phyloP scores from a whole-genome alignment of 1,284 basidiomycete species.

The Megacollybia platyphylla region DNA sequence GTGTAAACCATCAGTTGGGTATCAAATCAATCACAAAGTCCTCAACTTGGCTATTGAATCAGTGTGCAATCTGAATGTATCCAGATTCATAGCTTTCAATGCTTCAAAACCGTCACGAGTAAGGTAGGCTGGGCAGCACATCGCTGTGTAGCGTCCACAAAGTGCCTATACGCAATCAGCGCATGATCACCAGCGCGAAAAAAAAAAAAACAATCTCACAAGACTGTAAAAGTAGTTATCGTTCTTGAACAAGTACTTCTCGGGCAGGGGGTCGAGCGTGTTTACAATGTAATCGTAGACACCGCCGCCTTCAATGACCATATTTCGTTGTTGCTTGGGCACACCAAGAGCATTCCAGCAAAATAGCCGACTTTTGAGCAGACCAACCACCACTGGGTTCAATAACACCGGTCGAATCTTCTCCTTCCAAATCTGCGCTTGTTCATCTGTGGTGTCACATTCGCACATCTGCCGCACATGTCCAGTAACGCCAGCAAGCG shows the following conservation, averaged over 20 bases:
- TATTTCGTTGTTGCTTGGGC: slow-evolving; percentile 62
- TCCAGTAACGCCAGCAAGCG: slow-evolving; percentile 42
- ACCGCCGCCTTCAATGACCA: slow-evolving; percentile 44
- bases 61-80: slow-evolving; percentile 68
- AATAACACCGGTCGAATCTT: slow-evolving; percentile 55
- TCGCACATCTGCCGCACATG: slow-evolving; percentile 49
- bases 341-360: slow-evolving; percentile 81
- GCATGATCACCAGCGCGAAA: neutral
- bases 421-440: slow-evolving; percentile 53
- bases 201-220: slow-evolving; percentile 16
- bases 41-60: slow-evolving; percentile 67
- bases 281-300: slow-evolving; percentile 47
- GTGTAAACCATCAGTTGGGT: neutral
- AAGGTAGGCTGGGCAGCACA: slow-evolving; percentile 68
- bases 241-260: slow-evolving; percentile 35
- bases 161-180: slow-evolving; percentile 26
- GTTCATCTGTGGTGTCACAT: slow-evolving; percentile 44
- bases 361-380: slow-evolving; percentile 56
- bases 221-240: slow-evolving; percentile 63
- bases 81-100: slow-evolving; percentile 34
- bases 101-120: slow-evolving; percentile 53
- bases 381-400: slow-evolving; percentile 50
- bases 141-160: slow-evolving; percentile 50
- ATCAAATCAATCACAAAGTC: neutral
- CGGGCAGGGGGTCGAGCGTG: slow-evolving; percentile 53